phyloP scores from a whole-genome alignment of 768 basidiomycete species.

The Serpula lacrymans region DNA sequence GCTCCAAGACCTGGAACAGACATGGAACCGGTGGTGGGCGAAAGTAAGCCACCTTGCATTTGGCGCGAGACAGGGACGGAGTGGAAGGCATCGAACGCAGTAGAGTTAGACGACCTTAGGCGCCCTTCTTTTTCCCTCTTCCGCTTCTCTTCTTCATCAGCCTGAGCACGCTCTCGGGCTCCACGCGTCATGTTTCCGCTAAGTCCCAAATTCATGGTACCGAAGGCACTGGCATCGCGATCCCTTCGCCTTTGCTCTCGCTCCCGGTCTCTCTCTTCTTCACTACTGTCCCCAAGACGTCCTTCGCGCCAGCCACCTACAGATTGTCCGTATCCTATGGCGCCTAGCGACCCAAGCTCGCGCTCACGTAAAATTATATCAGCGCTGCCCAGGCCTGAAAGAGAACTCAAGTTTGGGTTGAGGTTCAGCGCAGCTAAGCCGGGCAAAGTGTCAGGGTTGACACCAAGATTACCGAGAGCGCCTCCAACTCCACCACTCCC shows the following conservation, averaged over 20 bases:
- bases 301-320: constrained; percentile 34
- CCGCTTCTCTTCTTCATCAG: constrained; percentile 51
- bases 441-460: constrained; percentile 23
- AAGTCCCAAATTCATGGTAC: constrained; percentile 37
- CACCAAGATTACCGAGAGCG: constrained; percentile 20
- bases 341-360: constrained; percentile 43
- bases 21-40: constrained; percentile 13
- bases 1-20: constrained; percentile 9
- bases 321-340: constrained; percentile 41
- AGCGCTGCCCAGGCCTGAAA: constrained; percentile 22
- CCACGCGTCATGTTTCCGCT: constrained; percentile 39
- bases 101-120: constrained; percentile 38
- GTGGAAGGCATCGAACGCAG: constrained; percentile 79
- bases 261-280: constrained; percentile 42
- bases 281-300: constrained; percentile 26
- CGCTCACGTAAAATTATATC: constrained; percentile 43
- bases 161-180: constrained; percentile 59
- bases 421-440: constrained; percentile 26
- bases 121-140: constrained; percentile 50
- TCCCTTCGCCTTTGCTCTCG: constrained; percentile 47
- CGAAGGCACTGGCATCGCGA: constrained; percentile 30
- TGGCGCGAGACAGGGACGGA: constrained; percentile 41
- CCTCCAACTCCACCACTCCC: constrained; percentile 24
- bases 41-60: constrained; percentile 19
- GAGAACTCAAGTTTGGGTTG: constrained; percentile 21